phyloP scores from a whole-genome alignment of 108 stramenopile genomes.

The Nitzschia palea region DNA sequence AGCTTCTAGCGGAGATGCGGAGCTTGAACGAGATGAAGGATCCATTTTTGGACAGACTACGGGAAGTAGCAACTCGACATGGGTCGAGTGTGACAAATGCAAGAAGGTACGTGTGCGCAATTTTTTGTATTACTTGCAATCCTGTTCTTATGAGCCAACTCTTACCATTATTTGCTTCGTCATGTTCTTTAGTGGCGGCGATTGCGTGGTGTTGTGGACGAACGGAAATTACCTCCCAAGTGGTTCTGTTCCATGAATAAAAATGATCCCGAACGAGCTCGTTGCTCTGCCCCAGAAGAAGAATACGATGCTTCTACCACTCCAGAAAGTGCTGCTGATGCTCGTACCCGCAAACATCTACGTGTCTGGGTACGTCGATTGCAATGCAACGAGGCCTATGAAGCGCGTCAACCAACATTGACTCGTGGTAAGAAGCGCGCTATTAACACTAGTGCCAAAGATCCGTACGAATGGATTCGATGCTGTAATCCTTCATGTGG shows the following conservation, averaged over 20 bases:
- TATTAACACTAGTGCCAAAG: slow-evolving; percentile 55
- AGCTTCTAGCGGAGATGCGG: slow-evolving; percentile 18
- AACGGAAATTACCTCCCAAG: slow-evolving; percentile 78
- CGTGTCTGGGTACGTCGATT: slow-evolving; percentile 85
- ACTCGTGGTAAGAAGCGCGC: slow-evolving; percentile 63
- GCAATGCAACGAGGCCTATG: slow-evolving; percentile 79
- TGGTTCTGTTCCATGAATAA: slow-evolving; percentile 91
- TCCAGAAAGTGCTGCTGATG: slow-evolving; percentile 80
- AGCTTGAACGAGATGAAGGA: slow-evolving; percentile 60
- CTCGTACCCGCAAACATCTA: slow-evolving; percentile 79
- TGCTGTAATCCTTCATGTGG: slow-evolving; percentile 88
- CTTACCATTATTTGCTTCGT: not conserved
- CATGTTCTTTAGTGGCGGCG: slow-evolving; percentile 70
- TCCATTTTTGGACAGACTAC: slow-evolving; percentile 87
- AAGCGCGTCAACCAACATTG: slow-evolving; percentile 67
- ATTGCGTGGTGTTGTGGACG: slow-evolving; percentile 86
- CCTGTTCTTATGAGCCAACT: not conserved
- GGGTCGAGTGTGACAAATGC: slow-evolving; percentile 92
- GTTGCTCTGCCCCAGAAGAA: slow-evolving; percentile 87
- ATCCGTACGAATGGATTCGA: slow-evolving; percentile 87
- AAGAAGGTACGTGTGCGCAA: slow-evolving; percentile 67
- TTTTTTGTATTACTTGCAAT: not conserved
- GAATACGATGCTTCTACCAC: slow-evolving; percentile 80
- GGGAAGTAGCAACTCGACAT: slow-evolving; percentile 77
- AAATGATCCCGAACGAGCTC: slow-evolving; percentile 83